Percentiles rank a stretch among this genome's conserved stretches.
These are phyloP conservation scores for Melanogaster broomeanus DNA, from an alignment of 768 basidiomycete genomes.

Conservation along the genomic window DNA sequence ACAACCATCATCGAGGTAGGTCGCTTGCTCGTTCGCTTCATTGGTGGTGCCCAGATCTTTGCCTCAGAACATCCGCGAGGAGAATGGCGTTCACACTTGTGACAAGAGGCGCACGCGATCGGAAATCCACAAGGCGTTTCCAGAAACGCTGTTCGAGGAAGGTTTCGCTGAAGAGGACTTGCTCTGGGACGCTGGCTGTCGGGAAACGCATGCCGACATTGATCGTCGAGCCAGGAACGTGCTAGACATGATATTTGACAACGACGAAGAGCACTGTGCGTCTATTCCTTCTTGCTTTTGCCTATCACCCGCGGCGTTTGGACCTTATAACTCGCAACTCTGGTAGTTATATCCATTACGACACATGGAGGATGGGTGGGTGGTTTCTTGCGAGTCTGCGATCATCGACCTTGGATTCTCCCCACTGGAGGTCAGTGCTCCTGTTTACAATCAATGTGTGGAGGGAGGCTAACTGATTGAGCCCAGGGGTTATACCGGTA, in stretches of 20 bases:
- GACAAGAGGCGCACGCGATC: constrained; percentile 59
- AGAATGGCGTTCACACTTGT: constrained; percentile 70
- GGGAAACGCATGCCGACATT: constrained; percentile 52
- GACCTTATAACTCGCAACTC: not conserved
- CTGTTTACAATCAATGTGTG: too few species aligned
- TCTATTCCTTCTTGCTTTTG: constrained; percentile 1
- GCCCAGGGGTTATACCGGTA: constrained; percentile 26
- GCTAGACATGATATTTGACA: constrained; percentile 55
- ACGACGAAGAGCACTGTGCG: constrained; percentile 48
- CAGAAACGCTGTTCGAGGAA: constrained; percentile 52
- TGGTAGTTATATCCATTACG: constrained; percentile 63
- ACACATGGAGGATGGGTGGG: constrained; percentile 65
- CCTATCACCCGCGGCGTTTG: not conserved
- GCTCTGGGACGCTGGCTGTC: constrained; percentile 53
- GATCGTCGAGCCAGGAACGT: constrained; percentile 50
- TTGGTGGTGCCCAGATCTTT: not conserved
- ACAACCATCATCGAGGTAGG: constrained; percentile 58
- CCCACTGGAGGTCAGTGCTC: constrained; percentile 65
- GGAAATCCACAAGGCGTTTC: constrained; percentile 46
- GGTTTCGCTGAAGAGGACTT: constrained; percentile 63
- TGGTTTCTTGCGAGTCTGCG: constrained; percentile 50
- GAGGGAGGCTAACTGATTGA: not conserved
- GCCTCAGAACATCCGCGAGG: constrained; percentile 64
- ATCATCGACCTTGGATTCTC: constrained; percentile 44
- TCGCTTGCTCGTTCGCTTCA: not conserved